Base-by-base conservation (phyloP, 2,329 filamentous ascomycete species). In the Phialophora macrospora region DNA sequence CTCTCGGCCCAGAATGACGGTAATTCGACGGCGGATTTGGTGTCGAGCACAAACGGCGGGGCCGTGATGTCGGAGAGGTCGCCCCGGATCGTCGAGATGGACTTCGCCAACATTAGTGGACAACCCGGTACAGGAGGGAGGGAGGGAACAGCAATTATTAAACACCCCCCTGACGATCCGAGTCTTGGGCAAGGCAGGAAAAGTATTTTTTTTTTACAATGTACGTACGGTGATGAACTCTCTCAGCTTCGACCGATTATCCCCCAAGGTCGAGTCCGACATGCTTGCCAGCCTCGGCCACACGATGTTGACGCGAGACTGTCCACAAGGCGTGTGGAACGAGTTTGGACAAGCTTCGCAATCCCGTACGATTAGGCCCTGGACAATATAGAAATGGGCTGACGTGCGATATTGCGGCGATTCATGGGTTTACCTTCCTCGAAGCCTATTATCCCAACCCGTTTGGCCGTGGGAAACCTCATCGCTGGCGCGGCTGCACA, bases 1-100 rank as follows among this genome's bases (percentile, higher is more conserved):
- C 93, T 89, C 72, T 92, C 90, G 68, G 88, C 88, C 91, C 91
- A 94, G 81, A 93, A 93, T 60, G 89, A 86, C 68, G 89, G 91
- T 81, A 91, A 93, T 76, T 94, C 91, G 72, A 89, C 90, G 67
- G 93, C 81, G 69, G 90, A 92, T 71, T 89, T 91, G 44, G 88
- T 87, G 48, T 90, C 92, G 62, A 94, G 87, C 72, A 94, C 92
- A 74, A 93, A 94, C 20, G 91, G 91, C 62, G 91, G 91, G 46
- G 91, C 91, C 41, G 91, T 93, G 74, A 94, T 81, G 67, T 90
- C 92, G 38, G 90, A 90, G 65, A 93, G 85, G 77, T 94, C 91
- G 73, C 91, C 91, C 74, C 90, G 91, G 82, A 93, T 94, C 3
- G 89, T 91, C 60, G 90, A 88, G 75, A 93, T 90, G 55, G 90